Base-by-base conservation (phyloP, 1,284 basidiomycete genomes). In the Microbotryum lychnidis-dioicae region DNA sequence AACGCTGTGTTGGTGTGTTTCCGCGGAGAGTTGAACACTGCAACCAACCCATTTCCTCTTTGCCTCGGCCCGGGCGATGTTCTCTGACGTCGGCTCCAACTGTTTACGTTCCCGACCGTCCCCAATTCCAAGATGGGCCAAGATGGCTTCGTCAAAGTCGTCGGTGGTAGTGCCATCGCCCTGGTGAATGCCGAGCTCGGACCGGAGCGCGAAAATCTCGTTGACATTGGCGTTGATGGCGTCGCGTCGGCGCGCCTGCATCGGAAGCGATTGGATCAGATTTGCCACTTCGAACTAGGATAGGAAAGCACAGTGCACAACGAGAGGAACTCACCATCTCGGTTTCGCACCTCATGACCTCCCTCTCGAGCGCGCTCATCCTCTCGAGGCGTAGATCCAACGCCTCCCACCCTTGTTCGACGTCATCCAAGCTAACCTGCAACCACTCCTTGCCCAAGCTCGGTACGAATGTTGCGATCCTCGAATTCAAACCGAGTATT, bases 141-240 rank as follows among this genome's bases (percentile, higher is more conserved):
- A 47, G 50, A 68, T 61, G 16, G 52, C 60, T 56, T 61, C 64
- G 58, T 66, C 62, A 42, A 62, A 47, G 4, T 49, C 50, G 42
- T 66, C 64, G 2, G 54, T 10, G 4, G n/a, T 42, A 20, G 83
- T 79, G 3, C 80, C 67, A 9, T 79, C 74, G 8, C 84, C 83
- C 23, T 83, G 80, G 21, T 78, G 60, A 51, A 89, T 82, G 21
- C 86, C 88, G 4, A 91, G 80, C 73, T 90, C 87, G 23, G 81
- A 80, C 69, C 89, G 81, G n/a, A 90, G 76, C 81, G 84, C 87
- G 71, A 88, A 85, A 44, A 90, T 84, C 61, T 89, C 84, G 20
- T 83, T 73, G 63, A 89, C 82, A 33, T 80, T 79, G 9, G 77
- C 75, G 2, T 82, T 82, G n/a, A 91, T 77, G 57, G 84, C 79